phyloP scores from a whole-genome alignment of 805 yeast genomes.

The Candida xiaguanensis region DNA sequence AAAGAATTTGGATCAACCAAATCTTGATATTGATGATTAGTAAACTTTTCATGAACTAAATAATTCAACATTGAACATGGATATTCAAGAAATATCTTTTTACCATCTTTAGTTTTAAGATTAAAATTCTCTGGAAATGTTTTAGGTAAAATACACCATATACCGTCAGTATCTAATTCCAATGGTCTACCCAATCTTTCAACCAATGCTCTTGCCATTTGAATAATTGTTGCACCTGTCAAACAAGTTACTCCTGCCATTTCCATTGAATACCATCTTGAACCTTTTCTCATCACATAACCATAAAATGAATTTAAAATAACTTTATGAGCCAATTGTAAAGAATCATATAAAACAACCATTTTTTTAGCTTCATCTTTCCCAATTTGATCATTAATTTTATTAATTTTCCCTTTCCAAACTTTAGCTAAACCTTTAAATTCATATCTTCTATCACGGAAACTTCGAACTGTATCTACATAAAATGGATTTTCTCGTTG shows the following conservation, averaged over 20 bases:
- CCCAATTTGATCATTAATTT: slow-evolving; percentile 54
- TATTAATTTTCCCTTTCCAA: slow-evolving; percentile 80
- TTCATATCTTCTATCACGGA: slow-evolving; percentile 94
- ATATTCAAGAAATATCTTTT: slow-evolving; percentile 72
- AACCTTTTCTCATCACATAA: slow-evolving; percentile 98
- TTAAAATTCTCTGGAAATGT: slow-evolving; percentile 88
- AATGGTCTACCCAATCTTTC: slow-evolving; percentile 93
- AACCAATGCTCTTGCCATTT: slow-evolving; percentile 89
- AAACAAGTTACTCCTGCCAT: slow-evolving; percentile 99
- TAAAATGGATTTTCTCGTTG: slow-evolving; percentile 98
- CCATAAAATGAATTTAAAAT: slow-evolving; percentile 96
- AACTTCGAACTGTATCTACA: slow-evolving; percentile 88
- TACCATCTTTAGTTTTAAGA: slow-evolving; percentile 73
- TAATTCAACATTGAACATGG: slow-evolving; percentile 97
- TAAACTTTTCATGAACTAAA: slow-evolving; percentile 83
- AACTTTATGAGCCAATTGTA: slow-evolving; percentile 95
- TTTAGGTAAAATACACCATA: slow-evolving; percentile 95
- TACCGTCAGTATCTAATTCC: slow-evolving; percentile 98
- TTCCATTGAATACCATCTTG: slow-evolving; percentile 99
- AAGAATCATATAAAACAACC: slow-evolving; percentile 89
- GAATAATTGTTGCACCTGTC: slow-evolving; percentile 97
- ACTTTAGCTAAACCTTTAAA: slow-evolving; percentile 90
- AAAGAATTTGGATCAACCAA: slow-evolving; percentile 64
- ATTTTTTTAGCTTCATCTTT: slow-evolving; percentile 90
- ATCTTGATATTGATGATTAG: slow-evolving; percentile 93